These are phyloP conservation scores for Trifolium dubium DNA, from an alignment of 306 rosid genomes.

Conservation along the genomic window DNA sequence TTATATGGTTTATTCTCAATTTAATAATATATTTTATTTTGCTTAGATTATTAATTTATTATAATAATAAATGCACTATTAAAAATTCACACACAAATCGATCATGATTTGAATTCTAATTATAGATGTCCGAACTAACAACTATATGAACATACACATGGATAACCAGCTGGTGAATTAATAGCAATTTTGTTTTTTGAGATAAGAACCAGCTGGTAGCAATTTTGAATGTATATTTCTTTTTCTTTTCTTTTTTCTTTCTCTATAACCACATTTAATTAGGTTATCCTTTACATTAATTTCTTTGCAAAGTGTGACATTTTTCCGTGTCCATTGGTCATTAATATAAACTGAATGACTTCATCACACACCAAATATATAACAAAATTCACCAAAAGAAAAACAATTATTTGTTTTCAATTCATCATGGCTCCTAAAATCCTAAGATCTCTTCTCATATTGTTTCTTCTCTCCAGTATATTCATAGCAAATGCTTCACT, in stretches of 20 bases:
- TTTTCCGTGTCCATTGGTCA: neutral
- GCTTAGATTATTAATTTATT: too few species aligned
- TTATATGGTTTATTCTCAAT: too few species aligned
- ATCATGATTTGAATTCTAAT: too few species aligned
- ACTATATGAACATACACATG: too few species aligned
- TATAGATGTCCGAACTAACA: too few species aligned
- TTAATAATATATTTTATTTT: too few species aligned
- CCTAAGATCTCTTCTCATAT: neutral
- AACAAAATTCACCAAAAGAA: neutral
- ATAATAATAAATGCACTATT: too few species aligned
- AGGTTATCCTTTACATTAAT: neutral
- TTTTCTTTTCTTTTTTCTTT: neutral
- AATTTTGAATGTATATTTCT: too few species aligned
- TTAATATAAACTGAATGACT: neutral
- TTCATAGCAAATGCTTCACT: neutral
- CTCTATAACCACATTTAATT: neutral
- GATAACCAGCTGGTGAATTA: too few species aligned
- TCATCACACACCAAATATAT: neutral
- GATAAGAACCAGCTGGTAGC: too few species aligned
- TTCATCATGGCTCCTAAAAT: conserved; percentile 13
- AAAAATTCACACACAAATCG: too few species aligned
- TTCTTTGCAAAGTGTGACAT: neutral
- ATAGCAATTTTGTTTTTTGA: too few species aligned
- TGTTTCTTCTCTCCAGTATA: neutral
- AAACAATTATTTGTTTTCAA: neutral